Evolutionary conservation across 768 basidiomycete species (phyloP).

Genomic region (Chalciporus chontae): DNA sequence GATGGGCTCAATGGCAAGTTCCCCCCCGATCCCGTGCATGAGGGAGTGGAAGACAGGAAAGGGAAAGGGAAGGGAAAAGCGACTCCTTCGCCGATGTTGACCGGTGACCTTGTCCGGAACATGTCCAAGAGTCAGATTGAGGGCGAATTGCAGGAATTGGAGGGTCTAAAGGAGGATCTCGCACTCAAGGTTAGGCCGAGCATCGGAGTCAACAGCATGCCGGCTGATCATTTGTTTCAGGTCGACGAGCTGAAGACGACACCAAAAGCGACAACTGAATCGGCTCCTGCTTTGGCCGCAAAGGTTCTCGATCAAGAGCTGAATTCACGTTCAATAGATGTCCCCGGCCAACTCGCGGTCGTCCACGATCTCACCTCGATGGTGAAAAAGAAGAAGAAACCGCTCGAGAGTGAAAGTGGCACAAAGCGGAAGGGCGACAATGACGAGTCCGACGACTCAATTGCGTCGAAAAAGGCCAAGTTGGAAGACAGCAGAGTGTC

Average conservation of each 20-base stretch:
- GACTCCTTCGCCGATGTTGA: constrained; percentile 34
- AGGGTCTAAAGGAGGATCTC: constrained; percentile 74
- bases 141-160: constrained; percentile 74
- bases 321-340: constrained; percentile 40
- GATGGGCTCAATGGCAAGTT: constrained; percentile 39
- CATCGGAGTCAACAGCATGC: neutral
- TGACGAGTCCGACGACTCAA: constrained; percentile 45
- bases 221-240: constrained; percentile 36
- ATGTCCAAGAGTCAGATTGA: constrained; percentile 75
- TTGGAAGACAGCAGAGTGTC: constrained; percentile 39
- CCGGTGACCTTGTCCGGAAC: constrained; percentile 54
- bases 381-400: constrained; percentile 81
- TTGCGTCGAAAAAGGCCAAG: constrained; percentile 59
- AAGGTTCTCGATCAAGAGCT: constrained; percentile 71
- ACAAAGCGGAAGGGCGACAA: constrained; percentile 73
- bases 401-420: constrained; percentile 34
- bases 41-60: constrained; percentile 42
- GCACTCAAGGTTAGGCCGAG: constrained; percentile 63
- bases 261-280: constrained; percentile 56
- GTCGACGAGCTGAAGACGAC: constrained; percentile 88
- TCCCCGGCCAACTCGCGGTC: constrained; percentile 34
- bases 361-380: constrained; percentile 84
- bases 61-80: constrained; percentile 78
- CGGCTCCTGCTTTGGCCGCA: constrained; percentile 69
- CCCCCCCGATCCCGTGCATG: constrained; percentile 28